phyloP scores from a whole-genome alignment of 306 rosid species.

The Cajanus cajan region DNA sequence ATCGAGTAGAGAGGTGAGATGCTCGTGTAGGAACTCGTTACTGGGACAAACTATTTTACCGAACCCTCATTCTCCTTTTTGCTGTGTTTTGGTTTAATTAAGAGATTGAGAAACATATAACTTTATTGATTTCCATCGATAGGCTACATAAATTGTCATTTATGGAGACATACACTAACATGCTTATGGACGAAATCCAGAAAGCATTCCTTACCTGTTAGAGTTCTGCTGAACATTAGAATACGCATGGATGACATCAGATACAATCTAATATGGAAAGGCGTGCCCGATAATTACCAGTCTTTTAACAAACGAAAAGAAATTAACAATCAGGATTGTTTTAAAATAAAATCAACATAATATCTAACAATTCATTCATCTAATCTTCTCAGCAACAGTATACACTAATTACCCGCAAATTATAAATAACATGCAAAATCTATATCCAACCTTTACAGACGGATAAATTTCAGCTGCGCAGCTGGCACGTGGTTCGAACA shows the following conservation, averaged over 20 bases:
- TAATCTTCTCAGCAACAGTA: background rate
- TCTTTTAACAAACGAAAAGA: background rate
- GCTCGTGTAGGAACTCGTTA: conserved; percentile 9
- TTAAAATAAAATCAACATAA: background rate
- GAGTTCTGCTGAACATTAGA: background rate
- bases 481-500: conserved; percentile 35
- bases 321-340: background rate
- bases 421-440: background rate
- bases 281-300: background rate
- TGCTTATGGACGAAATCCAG: conserved; percentile 8
- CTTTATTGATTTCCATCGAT: background rate
- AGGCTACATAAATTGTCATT: background rate
- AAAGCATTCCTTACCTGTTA: conserved; percentile 12
- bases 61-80: background rate
- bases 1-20: conserved; percentile 27
- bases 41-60: background rate
- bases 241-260: background rate
- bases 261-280: background rate
- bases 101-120: background rate
- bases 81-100: background rate
- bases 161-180: background rate
- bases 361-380: background rate
- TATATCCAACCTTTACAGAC: background rate
- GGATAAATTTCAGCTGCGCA: conserved; percentile 25
- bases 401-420: background rate